A percentile compares a stretch with the other conserved stretches of the same genome.
These are phyloP conservation scores for Tricholoma furcatifolium DNA, from an alignment of 768 basidiomycete species.

Conservation along the genomic window DNA sequence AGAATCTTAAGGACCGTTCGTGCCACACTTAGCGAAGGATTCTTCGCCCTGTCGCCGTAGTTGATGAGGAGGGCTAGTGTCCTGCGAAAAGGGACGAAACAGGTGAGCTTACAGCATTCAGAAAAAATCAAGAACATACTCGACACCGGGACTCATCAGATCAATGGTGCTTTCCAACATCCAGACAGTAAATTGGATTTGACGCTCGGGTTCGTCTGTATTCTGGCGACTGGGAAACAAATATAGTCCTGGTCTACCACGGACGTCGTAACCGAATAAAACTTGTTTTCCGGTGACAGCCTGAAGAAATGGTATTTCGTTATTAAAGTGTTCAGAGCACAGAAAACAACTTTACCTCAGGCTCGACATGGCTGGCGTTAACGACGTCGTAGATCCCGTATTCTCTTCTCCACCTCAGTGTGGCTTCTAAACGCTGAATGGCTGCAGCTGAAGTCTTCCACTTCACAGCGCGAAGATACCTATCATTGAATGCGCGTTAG, in stretches of 20 bases:
- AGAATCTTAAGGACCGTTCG: slow-evolving; percentile 59
- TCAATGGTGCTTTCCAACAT: slow-evolving; percentile 75
- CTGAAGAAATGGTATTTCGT: slow-evolving; percentile 29
- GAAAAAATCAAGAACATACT: slow-evolving; percentile 44
- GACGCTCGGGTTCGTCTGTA: slow-evolving; percentile 63
- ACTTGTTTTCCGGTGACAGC: slow-evolving; percentile 82
- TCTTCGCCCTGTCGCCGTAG: slow-evolving; percentile 72
- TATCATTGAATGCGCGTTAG: slow-evolving; percentile 20
- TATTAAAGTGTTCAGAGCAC: not conserved
- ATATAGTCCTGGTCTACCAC: slow-evolving; percentile 67
- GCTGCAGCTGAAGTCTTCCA: slow-evolving; percentile 60
- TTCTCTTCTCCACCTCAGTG: slow-evolving; percentile 78
- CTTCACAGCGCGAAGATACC: slow-evolving; percentile 77
- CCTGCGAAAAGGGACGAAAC: slow-evolving; percentile 31
- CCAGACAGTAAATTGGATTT: slow-evolving; percentile 76
- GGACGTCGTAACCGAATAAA: slow-evolving; percentile 70
- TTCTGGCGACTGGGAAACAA: slow-evolving; percentile 74
- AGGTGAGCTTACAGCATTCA: not conserved
- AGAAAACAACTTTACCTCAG: slow-evolving; percentile 52
- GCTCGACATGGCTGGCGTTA: slow-evolving; percentile 62
- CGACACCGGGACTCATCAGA: slow-evolving; percentile 78
- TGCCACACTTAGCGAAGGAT: slow-evolving; percentile 38
- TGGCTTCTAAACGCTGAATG: slow-evolving; percentile 67
- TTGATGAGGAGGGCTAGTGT: slow-evolving; percentile 73
- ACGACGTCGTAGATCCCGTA: slow-evolving; percentile 68